Percentiles rank a stretch among this genome's conserved stretches.
Conservation (phyloP, 345 rosid species). For the Theobroma cacao region DNA sequence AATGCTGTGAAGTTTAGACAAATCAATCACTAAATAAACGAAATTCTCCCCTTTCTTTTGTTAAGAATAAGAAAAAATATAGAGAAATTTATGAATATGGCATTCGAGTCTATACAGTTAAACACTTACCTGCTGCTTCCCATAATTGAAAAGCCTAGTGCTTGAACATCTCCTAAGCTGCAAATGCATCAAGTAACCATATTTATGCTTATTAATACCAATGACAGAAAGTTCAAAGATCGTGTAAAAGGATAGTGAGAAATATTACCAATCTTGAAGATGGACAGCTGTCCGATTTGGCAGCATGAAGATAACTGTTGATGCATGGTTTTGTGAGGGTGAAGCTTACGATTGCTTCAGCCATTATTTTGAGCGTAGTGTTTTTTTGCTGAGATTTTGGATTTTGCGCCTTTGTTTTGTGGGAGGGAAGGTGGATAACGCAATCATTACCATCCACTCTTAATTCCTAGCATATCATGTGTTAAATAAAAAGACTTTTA, state of each 20-base stretch:
- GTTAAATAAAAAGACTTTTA: too few species aligned
- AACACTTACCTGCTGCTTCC: slow-evolving; percentile 31
- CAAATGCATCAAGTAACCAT: neutral
- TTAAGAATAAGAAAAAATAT: neutral
- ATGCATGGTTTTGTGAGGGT: slow-evolving; percentile 35
- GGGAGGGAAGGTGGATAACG: slow-evolving; percentile 49
- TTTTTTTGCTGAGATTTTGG: neutral
- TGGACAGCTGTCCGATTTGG: slow-evolving; percentile 26
- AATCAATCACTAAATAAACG: neutral
- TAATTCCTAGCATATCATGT: neutral
- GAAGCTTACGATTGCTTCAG: slow-evolving; percentile 50
- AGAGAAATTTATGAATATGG: neutral
- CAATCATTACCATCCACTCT: slow-evolving; percentile 38
- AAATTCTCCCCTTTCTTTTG: neutral
- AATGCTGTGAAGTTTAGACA: neutral
- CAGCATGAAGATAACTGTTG: slow-evolving; percentile 21
- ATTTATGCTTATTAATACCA: neutral
- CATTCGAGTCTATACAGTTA: neutral
- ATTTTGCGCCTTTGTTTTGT: neutral
- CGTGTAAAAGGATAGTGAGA: neutral
- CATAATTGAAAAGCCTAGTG: slow-evolving; percentile 23
- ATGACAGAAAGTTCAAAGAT: neutral
- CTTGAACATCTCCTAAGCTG: slow-evolving; percentile 46
- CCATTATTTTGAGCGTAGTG: slow-evolving; percentile 34
- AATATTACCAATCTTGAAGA: slow-evolving; percentile 29